A percentile compares a stretch with the other conserved stretches of the same genome.
phyloP scores from a whole-genome alignment of 208 protist genomes.

The Leptomonas pyrrhocoris region DNA sequence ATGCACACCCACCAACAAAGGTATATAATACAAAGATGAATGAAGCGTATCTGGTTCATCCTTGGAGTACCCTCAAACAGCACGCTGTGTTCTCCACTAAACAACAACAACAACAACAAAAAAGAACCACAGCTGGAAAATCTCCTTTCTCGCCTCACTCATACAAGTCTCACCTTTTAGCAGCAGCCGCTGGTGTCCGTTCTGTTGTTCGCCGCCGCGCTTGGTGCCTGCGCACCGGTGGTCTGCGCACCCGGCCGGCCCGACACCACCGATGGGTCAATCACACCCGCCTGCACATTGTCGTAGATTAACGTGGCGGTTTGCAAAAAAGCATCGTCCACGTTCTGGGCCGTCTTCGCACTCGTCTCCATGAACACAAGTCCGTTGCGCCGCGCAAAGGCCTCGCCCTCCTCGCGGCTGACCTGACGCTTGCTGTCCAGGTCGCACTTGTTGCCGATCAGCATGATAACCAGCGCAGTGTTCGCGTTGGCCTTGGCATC shows the following conservation, averaged over 20 bases:
- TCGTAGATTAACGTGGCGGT: conserved; percentile 96
- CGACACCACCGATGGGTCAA: conserved; percentile 85
- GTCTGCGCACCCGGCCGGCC: conserved; percentile 39
- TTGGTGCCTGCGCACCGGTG: conserved; percentile 11
- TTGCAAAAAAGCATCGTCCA: conserved; percentile 96
- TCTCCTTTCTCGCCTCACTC: not conserved
- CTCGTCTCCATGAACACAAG: conserved; percentile 98
- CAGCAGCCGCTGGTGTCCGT: not conserved
- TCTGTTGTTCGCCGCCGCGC: conserved; percentile 8
- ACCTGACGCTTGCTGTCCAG: conserved; percentile 93
- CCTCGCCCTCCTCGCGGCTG: conserved; percentile 94
- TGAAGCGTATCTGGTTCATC: no score
- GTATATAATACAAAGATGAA: no score
- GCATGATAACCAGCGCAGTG: conserved; percentile 98
- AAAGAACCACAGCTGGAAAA: not conserved
- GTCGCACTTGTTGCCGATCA: conserved; percentile 99
- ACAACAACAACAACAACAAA: not conserved
- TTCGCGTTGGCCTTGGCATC: conserved; percentile 96
- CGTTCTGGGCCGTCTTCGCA: conserved; percentile 97
- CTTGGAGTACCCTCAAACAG: no score
- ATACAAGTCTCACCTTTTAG: not conserved
- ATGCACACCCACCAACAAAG: no score
- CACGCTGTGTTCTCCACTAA: no score
- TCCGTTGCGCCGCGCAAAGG: conserved; percentile 95
- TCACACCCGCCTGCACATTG: conserved; percentile 94